Percentiles rank a stretch among this genome's conserved stretches.
Evolutionary conservation across 1,139 yeast species (phyloP).

Genomic region (Diutina pseudorugosa): DNA sequence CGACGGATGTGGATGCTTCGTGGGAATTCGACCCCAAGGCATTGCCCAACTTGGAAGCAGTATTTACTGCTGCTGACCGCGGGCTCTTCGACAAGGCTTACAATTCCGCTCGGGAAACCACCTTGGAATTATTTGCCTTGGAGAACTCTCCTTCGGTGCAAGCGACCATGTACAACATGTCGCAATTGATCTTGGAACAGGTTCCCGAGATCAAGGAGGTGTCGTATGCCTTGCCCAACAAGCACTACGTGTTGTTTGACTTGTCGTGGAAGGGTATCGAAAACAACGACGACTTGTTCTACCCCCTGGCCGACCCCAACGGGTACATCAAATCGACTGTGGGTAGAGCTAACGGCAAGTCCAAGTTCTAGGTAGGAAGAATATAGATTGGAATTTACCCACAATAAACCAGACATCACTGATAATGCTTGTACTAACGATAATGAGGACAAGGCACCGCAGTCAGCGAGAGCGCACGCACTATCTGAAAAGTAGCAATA

Average conservation of each 20-base stretch:
- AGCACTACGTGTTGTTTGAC: slow-evolving; percentile 75
- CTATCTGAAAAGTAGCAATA: background rate
- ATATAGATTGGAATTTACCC: background rate
- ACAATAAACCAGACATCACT: background rate
- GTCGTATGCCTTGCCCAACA: slow-evolving; percentile 72
- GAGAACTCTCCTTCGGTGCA: slow-evolving; percentile 89
- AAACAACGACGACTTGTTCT: slow-evolving; percentile 71
- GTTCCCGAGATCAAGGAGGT: slow-evolving; percentile 52
- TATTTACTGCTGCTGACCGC: slow-evolving; percentile 40
- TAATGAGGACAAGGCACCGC: too few species aligned
- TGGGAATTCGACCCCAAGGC: slow-evolving; percentile 52
- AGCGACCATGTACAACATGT: slow-evolving; percentile 93
- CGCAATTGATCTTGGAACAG: slow-evolving; percentile 49
- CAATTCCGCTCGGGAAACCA: slow-evolving; percentile 48
- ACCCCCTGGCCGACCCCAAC: slow-evolving; percentile 87
- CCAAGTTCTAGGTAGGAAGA: slow-evolving; percentile 24
- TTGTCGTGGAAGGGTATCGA: slow-evolving; percentile 74
- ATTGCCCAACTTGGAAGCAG: slow-evolving; percentile 32
- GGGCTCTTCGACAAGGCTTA: slow-evolving; percentile 60
- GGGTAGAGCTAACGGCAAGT: slow-evolving; percentile 34
- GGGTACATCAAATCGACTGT: slow-evolving; percentile 84
- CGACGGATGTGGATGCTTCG: slow-evolving; percentile 72
- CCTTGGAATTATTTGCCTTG: slow-evolving; percentile 66
- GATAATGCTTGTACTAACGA: background rate
- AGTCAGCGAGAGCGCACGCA: too few species aligned